Conservation (phyloP, 257 asterid genomes). For the Solanum pimpinellifolium region DNA sequence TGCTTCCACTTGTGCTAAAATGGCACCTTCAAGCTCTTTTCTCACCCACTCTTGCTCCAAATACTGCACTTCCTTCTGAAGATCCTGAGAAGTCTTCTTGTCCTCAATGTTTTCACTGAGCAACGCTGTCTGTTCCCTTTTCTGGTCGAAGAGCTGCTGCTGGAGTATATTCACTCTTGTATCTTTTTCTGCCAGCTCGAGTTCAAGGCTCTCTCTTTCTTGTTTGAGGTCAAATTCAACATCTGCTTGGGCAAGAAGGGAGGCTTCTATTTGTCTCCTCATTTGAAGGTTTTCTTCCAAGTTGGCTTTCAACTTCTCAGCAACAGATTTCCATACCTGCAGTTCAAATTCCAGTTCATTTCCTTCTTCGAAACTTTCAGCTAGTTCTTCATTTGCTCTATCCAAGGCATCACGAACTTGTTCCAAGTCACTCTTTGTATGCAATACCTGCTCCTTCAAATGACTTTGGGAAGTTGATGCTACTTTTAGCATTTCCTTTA, state of each 20-base stretch:
- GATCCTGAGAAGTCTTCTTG: slow-evolving; percentile 5
- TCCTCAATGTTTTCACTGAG: background rate
- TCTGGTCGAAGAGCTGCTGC: slow-evolving; percentile 29
- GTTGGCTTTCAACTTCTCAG: slow-evolving; percentile 52
- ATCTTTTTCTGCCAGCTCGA: slow-evolving; percentile 35
- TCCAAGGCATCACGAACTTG: slow-evolving; percentile 41
- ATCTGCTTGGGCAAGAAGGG: slow-evolving; percentile 61
- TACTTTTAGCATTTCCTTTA: slow-evolving; percentile 36
- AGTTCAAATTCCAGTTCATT: slow-evolving; percentile 65
- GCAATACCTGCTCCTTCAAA: slow-evolving; percentile 41
- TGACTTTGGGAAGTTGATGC: slow-evolving; percentile 21
- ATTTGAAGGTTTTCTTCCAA: slow-evolving; percentile 41
- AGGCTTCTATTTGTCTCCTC: slow-evolving; percentile 75
- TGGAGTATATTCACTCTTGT: slow-evolving; percentile 30
- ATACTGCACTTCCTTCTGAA: slow-evolving; percentile 29
- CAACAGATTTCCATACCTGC: slow-evolving; percentile 63
- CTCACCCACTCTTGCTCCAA: slow-evolving; percentile 20
- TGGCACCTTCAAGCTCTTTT: slow-evolving; percentile 24
- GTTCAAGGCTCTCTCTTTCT: background rate
- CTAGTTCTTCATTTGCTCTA: slow-evolving; percentile 55
- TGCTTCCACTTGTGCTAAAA: slow-evolving; percentile 20
- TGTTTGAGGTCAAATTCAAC: slow-evolving; percentile 52
- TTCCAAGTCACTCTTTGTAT: slow-evolving; percentile 39
- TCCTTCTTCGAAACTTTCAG: slow-evolving; percentile 49
- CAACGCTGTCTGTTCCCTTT: background rate